Base-by-base conservation (phyloP, 2,329 filamentous ascomycete species). In the Cadophora luteo-olivacea region DNA sequence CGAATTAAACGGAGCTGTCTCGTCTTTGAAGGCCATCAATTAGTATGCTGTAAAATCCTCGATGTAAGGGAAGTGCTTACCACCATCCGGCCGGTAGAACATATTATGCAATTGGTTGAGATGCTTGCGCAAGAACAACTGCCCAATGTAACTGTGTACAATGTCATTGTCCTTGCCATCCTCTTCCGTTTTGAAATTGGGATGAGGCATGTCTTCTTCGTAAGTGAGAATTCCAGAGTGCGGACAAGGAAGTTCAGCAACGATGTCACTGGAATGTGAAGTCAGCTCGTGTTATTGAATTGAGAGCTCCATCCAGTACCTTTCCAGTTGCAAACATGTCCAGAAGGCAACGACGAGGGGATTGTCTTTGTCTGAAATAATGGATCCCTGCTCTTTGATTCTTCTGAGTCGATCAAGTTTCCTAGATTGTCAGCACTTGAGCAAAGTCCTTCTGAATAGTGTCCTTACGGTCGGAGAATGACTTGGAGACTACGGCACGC, bases 321-420 rank as follows among this genome's bases (percentile, higher is more conserved):
- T 97, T 80, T 98, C 95, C 12, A 98, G 84, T 77, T 98, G 95
- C 71, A 97, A 82, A 77, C 93, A 97, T 8, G 94, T 96, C 95
- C 95, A 98, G 75, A 94, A 97, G 0, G 93, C 91, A 74, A 97
- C 86, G 16, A 91, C 84, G 45, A 91, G 84, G 67, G 91, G 84
- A 76, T 94, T 92, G 74, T 90, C 86, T 57, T 75, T 78, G 9
- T 72, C 55, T 48, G 70, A 69, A 22, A 71, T 62, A 9, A 72
- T 48, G 22, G 49, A 58, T 25, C 32, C 33, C 1, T 66, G 60
- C 3, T 66, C 41, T 60, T 74, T 82, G 74, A 67, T 78, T 79
- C 82, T 84, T 49, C 79, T 80, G 36, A 84, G 75, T 41, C 74
- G 72, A 58, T 72, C 75, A 4, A 76, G 70, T 80, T 73, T 83